Evolutionary conservation across 1,139 yeast species (phyloP), one percentile per base, ranked within the genome.

Genomic region (Sugiyamaella japonica): DNA sequence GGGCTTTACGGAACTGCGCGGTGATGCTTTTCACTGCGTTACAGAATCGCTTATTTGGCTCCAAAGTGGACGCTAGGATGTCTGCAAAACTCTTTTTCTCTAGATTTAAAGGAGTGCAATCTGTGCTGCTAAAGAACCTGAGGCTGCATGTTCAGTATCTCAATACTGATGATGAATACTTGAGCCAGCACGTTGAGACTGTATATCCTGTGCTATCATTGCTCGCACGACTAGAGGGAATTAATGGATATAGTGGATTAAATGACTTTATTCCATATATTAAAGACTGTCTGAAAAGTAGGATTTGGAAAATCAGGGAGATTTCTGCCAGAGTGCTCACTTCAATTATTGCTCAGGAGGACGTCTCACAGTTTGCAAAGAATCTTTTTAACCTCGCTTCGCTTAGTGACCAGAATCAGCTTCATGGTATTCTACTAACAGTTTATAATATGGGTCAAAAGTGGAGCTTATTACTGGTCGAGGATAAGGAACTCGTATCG

Each of bases 1-100:
- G 98, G 98, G 84, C 96, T 0, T 79, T 93, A 32, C 77, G 97
- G 63, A 93, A 93, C 68, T 89, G 97, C 69, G 89, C 96, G 0
- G 86, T 91, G 29, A 93, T 93, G 98, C 76, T 93, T 41, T 93
- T 90, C 67, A 85, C 95, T 1, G 83, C 96, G 0, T 70, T 91
- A 44, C 93, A 88, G 65, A 84, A 84, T 57, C 78, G 95, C 58
- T 66, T 93, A 3, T 90, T 91, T 70, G 95, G 95, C 2, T 80
- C 83, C 12, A 76, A 77, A 38, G 57, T 61, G 6, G 74, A 73
- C 2, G 75, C 76, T 43, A 73, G 71, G 28, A 70, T 81, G 53
- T 78, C 87, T 36, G 86, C 89, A 0, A 73, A 83, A 48, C 71
- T 85, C 15, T 89, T 90, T 65, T 91, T 91, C 66, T 74, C 82